A percentile compares a stretch with the other conserved stretches of the same genome.
Evolutionary conservation across 768 basidiomycete genomes (phyloP).

Genomic region (Coprinellus aureogranulatus): DNA sequence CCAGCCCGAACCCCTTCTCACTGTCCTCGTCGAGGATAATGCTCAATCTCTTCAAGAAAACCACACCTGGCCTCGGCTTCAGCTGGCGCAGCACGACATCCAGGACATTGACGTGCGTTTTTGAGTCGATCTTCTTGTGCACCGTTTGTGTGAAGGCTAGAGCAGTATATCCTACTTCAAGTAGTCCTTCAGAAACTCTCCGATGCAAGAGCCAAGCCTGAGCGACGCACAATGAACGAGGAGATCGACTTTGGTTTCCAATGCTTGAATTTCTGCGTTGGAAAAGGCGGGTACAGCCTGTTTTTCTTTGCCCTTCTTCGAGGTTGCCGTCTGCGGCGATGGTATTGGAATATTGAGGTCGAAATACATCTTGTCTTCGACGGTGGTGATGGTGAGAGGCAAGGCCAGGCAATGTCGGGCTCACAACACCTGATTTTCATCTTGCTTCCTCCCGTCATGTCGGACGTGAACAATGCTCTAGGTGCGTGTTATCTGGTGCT

Average conservation of each 20-base stretch:
- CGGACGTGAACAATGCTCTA: no score
- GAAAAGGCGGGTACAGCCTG: slow-evolving; percentile 44
- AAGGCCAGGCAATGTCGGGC: no score
- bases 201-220: neutral
- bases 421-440: no score
- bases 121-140: slow-evolving; percentile 68
- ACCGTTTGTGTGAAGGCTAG: slow-evolving; percentile 75
- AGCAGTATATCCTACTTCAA: slow-evolving; percentile 82
- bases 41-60: slow-evolving; percentile 75
- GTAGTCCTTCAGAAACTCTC: slow-evolving; percentile 11
- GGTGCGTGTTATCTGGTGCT: no score
- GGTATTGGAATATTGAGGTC: slow-evolving; percentile 65
- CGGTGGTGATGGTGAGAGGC: neutral
- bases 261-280: slow-evolving; percentile 51
- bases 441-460: no score
- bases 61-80: slow-evolving; percentile 54
- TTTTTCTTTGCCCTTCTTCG: slow-evolving; percentile 63
- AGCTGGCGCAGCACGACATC: slow-evolving; percentile 58
- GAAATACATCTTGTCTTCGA: slow-evolving; percentile 48
- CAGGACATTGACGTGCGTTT: slow-evolving; percentile 64
- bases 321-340: slow-evolving; percentile 24
- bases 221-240: slow-evolving; percentile 65
- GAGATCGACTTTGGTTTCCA: slow-evolving; percentile 66
- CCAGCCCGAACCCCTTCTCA: slow-evolving; percentile 82
- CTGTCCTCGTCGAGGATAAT: slow-evolving; percentile 80